Evolutionary conservation across 2,329 filamentous ascomycete genomes (phyloP).

Genomic region (Trichoderma cornu-damae): DNA sequence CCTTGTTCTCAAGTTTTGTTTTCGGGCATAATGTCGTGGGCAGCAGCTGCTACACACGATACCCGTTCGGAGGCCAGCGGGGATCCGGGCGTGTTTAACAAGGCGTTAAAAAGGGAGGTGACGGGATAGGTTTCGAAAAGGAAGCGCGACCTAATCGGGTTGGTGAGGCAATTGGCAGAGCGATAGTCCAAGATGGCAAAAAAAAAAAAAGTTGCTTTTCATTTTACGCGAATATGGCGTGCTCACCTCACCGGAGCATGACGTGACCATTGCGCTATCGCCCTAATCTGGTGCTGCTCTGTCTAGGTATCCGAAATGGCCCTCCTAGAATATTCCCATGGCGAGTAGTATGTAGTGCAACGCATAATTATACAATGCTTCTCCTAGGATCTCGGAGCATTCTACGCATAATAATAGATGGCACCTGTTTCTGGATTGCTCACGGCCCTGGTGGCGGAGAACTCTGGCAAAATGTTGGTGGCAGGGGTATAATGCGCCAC

Average conservation of each 20-base stretch:
- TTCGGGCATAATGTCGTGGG: slow-evolving; percentile 22
- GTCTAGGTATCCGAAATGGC: background rate
- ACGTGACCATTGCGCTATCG: slow-evolving; percentile 9
- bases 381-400: background rate
- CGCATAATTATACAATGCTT: background rate
- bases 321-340: background rate
- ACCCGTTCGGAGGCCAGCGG: slow-evolving; percentile 18
- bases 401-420: background rate
- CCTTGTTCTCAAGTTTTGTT: slow-evolving; percentile 5
- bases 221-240: slow-evolving; percentile 11
- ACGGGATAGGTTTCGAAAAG: slow-evolving; percentile 7
- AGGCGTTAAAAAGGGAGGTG: slow-evolving; percentile 9
- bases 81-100: slow-evolving; percentile 16
- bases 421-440: background rate
- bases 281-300: background rate
- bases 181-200: slow-evolving; percentile 3
- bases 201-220: too few species aligned
- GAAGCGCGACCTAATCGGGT: background rate
- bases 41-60: slow-evolving; percentile 12
- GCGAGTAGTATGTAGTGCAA: background rate
- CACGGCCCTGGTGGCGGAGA: background rate
- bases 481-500: slow-evolving; percentile 1
- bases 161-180: background rate
- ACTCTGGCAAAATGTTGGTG: background rate
- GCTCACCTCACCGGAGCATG: background rate